phyloP scores from a whole-genome alignment of 345 rosid species.

The Camelina sativa region DNA sequence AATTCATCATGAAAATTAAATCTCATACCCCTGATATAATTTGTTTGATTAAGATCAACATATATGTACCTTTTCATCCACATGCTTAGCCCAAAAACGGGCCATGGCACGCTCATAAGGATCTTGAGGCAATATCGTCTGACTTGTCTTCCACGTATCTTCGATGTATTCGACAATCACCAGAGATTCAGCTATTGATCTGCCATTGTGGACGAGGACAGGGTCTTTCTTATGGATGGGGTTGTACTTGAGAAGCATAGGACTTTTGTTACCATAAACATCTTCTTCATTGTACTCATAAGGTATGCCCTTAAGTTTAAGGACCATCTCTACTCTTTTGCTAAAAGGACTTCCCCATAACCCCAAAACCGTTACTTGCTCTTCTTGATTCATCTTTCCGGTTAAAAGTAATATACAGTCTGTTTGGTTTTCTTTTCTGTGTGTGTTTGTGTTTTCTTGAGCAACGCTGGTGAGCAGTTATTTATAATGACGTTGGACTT shows the following conservation, averaged over 20 bases:
- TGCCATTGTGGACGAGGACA: slow-evolving; percentile 56
- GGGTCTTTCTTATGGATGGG: slow-evolving; percentile 61
- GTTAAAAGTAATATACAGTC: not conserved
- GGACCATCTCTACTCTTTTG: slow-evolving; percentile 54
- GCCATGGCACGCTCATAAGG: slow-evolving; percentile 56
- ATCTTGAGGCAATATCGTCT: slow-evolving; percentile 51
- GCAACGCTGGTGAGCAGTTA: not conserved
- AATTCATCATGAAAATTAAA: not conserved
- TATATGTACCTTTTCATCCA: slow-evolving; percentile 52
- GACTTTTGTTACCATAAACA: slow-evolving; percentile 49
- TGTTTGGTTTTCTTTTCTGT: not conserved
- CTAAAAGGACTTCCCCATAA: slow-evolving; percentile 54
- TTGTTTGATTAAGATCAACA: slow-evolving; percentile 1
- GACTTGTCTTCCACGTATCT: slow-evolving; percentile 53
- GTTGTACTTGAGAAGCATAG: slow-evolving; percentile 51
- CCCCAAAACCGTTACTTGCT: slow-evolving; percentile 49
- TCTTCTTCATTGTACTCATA: slow-evolving; percentile 59
- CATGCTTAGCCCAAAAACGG: slow-evolving; percentile 63
- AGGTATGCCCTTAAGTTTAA: slow-evolving; percentile 55
- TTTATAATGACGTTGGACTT: slow-evolving; percentile 17
- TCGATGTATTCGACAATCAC: slow-evolving; percentile 62
- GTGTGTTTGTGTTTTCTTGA: slow-evolving; percentile 14
- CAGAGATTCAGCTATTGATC: slow-evolving; percentile 51
- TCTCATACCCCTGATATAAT: not conserved
- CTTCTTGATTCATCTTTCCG: slow-evolving; percentile 42